Evolutionary conservation across 768 basidiomycete species (phyloP), one percentile per base, ranked within the genome.

Genomic region (Scleroderma citrinum): DNA sequence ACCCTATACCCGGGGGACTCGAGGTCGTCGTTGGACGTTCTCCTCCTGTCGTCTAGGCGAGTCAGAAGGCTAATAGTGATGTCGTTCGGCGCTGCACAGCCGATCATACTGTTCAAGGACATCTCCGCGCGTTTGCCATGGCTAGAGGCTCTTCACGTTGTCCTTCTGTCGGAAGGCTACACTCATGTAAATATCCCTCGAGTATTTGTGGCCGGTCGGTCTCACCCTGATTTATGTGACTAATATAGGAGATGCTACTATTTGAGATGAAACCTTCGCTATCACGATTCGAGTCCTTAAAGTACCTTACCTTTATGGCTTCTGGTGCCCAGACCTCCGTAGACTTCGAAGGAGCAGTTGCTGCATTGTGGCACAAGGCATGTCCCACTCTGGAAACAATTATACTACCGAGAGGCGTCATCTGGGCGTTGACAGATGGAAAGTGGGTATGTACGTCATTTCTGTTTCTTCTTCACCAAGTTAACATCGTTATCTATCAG

Each of bases 351-450:
- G 66, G 68, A 14, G 63, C 66, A 52, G 73, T 84, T 11, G 83
- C 78, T n/a, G 64, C 64, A 40, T 57, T 64, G 39, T 85, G 82
- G 83, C 76, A 77, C 47, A 55, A 61, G 19, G 74, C 74, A 21
- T 85, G 83, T 61, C 78, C 80, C 3, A 80, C 81, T 0, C 68
- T 85, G 26, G 70, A 71, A 49, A 83, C 83, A 0, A 80, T 85
- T 46, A 83, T 85, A 14, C 64, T 85, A 0, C 82, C 83, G 1
- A 72, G 73, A 50, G 83, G 83, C 2, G 65, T 74, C 46, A 76
- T 83, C 7, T 85, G 83, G 83, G 82, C 81, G 46, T 54, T 47
- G 56, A 49, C 44, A 37, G 55, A 58, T 16, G 62, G 56, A 1
- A 55, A 47, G 30, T 66, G 65, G 65, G 17, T 19, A 44, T 46